Evolutionary conservation across 768 basidiomycete species (phyloP).

Genomic region (Amylocystis lapponica): DNA sequence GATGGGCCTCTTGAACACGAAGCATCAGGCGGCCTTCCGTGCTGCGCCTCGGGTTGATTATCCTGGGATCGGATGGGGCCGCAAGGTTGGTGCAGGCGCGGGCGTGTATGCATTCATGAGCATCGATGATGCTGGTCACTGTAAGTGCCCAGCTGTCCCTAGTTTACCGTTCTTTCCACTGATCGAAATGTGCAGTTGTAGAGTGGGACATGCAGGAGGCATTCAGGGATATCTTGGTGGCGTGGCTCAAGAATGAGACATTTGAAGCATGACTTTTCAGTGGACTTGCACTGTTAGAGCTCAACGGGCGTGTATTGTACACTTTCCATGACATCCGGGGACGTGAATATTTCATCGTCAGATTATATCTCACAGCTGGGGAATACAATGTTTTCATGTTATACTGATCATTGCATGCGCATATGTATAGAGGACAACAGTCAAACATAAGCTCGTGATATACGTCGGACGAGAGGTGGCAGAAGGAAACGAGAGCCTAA

Average conservation of each 20-base stretch:
- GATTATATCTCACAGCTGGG: too few species aligned
- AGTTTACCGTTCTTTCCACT: too few species aligned
- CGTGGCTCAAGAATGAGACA: neutral
- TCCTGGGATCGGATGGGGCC: constrained; percentile 1
- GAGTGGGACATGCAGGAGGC: neutral
- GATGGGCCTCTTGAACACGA: constrained; percentile 1
- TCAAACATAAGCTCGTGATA: constrained; percentile 13
- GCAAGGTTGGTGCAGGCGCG: neutral
- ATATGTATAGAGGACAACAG: constrained; percentile 14
- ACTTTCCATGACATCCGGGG: too few species aligned
- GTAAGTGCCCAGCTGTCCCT: neutral
- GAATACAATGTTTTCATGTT: constrained; percentile 5
- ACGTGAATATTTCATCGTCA: too few species aligned
- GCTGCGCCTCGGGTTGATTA: neutral
- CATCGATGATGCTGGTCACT: constrained; percentile 3
- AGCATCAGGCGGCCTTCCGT: neutral
- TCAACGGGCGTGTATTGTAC: too few species aligned
- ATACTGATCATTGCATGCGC: constrained; percentile 19
- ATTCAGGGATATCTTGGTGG: neutral
- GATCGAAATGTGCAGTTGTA: neutral
- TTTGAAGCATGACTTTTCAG: too few species aligned
- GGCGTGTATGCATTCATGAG: constrained; percentile 1
- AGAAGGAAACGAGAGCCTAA: constrained; percentile 37
- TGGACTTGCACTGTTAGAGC: too few species aligned
- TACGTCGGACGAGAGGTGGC: constrained; percentile 3